Base-by-base conservation (phyloP, 768 basidiomycete species). In the Panaeolus papilionaceus region DNA sequence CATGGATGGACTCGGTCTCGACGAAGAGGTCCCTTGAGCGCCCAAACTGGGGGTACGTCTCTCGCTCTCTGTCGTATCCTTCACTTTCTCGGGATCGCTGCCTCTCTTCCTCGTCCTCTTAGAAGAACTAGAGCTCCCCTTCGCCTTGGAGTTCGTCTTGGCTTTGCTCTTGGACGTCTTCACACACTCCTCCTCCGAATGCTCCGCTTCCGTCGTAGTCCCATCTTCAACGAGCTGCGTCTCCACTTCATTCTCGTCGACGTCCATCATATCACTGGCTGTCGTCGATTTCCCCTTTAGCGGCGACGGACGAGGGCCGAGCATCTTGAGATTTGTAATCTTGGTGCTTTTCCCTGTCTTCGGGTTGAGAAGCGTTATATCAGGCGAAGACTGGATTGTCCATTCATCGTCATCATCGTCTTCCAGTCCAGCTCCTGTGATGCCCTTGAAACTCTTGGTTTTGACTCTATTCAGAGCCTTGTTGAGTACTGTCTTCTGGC, bases 331-430 rank as follows among this genome's bases (percentile, higher is more conserved):
- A 33, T 28, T 28, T 11, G 44, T 42, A 10, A 20, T n/a, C 54
- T 58, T 58, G 26, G 54, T 58, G 12, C 66, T 66, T 26, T 70
- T 69, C 23, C 64, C 66, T 4, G 63, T 47, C 38, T 42, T 33
- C 18, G 72, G 73, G 38, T 72, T 72, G 49, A 85, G 68, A 2
- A 82, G 72, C 6, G 83, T 68, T 10, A 84, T 67, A 67, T 82
- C 80, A 0, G 84, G 85, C 9, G 84, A 85, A 39, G 80, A 81
- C 33, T 81, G 78, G 20, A 85, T 72, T 72, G 78, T 76, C 73
- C 82, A 79, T 23, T 83, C 81, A 20, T 83, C 85, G 12, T 78
- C 78, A 10, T 80, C 78, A 7, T 75, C 78, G 3, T 69, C 68
- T 1, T 70, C 64, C n/a, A 61, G 64, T 10, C 12, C 47, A 23